Conservation (phyloP, 2,329 filamentous ascomycete genomes). For the Phialophora chinensis region DNA sequence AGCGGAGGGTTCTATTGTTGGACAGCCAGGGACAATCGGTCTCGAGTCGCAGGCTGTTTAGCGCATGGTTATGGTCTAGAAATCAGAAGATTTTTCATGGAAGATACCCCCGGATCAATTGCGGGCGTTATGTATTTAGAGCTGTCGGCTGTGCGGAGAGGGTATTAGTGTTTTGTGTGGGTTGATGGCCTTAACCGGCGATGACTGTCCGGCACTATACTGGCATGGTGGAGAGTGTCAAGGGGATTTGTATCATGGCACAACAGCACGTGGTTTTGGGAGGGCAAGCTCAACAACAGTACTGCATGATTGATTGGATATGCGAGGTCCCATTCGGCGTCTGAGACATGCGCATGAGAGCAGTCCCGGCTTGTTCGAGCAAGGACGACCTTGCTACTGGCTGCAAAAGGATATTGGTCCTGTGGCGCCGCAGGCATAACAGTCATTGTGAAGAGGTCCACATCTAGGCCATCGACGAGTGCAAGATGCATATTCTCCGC, state of each 20-base stretch:
- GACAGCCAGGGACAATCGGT: background rate
- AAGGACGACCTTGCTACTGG: background rate
- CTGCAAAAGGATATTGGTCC: background rate
- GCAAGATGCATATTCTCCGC: constrained; percentile 4
- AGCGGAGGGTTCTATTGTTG: background rate
- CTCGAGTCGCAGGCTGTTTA: background rate
- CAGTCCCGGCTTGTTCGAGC: background rate
- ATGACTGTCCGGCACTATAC: background rate
- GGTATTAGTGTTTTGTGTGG: background rate
- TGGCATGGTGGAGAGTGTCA: background rate
- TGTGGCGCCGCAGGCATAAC: background rate
- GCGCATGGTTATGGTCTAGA: background rate
- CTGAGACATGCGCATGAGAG: background rate
- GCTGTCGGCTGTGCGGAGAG: background rate
- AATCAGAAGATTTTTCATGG: background rate
- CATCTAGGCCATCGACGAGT: background rate
- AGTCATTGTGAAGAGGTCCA: background rate
- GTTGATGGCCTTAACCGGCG: background rate
- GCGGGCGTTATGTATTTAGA: background rate
- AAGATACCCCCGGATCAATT: constrained; percentile 2
- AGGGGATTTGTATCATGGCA: background rate
- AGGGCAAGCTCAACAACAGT: background rate
- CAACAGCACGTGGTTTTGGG: background rate
- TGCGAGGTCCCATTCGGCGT: background rate
- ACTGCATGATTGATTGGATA: background rate